These are phyloP conservation scores for Amborella trichopoda DNA, from an alignment of 164 flowering plant genomes.

Conservation along the genomic window DNA sequence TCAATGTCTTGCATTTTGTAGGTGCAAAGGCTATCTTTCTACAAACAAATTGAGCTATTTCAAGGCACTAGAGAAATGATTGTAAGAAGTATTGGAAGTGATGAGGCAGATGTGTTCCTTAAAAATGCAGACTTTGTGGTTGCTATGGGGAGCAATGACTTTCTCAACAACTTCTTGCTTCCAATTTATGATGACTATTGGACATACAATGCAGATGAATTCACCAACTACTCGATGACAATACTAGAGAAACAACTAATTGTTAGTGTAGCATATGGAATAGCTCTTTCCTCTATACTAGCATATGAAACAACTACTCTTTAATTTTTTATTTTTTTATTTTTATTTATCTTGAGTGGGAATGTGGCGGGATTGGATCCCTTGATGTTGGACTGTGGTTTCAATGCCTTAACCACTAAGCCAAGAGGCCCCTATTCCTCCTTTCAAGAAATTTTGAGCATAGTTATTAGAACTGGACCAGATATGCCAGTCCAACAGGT, in stretches of 20 bases:
- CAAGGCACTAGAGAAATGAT: conserved; percentile 65
- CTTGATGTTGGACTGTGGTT: too few species aligned
- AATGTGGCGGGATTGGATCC: too few species aligned
- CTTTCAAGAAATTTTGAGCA: too few species aligned
- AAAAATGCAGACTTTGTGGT: conserved; percentile 54
- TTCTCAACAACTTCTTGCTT: conserved; percentile 87
- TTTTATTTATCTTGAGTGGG: too few species aligned
- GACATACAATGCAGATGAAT: conserved; percentile 48
- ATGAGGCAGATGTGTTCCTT: conserved; percentile 61
- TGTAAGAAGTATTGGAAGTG: conserved; percentile 37
- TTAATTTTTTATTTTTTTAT: too few species aligned
- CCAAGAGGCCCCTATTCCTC: too few species aligned
- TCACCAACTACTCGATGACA: conserved; percentile 42
- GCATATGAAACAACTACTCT: too few species aligned
- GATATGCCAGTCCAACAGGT: too few species aligned
- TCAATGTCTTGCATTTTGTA: conserved; percentile 4
- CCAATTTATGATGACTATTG: conserved; percentile 72
- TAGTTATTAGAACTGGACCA: too few species aligned
- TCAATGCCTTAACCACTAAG: too few species aligned
- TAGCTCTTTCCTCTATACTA: too few species aligned
- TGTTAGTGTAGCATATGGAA: too few species aligned
- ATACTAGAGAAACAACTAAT: conserved; percentile 53
- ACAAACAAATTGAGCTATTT: conserved; percentile 79
- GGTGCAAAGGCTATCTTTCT: conserved; percentile 67
- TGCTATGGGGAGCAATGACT: conserved; percentile 96